Conservation (phyloP, 192 early-diverging fungal species). For the Backusella sp. region DNA sequence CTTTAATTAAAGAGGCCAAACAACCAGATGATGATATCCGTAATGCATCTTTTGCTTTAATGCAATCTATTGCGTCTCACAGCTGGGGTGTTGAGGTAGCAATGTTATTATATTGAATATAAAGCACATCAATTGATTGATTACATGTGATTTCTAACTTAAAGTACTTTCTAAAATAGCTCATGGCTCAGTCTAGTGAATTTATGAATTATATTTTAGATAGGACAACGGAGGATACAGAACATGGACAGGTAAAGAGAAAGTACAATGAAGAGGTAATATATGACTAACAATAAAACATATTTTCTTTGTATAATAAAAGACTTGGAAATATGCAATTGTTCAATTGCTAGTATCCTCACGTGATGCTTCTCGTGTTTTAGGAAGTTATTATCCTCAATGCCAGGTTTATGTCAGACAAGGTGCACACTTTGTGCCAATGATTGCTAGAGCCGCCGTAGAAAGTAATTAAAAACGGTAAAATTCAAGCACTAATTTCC, state of each 20-base stretch:
- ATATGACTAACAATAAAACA: background rate
- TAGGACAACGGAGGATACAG: conserved; percentile 31
- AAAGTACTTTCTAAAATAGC: conserved; percentile 7
- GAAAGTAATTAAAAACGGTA: conserved; percentile 27
- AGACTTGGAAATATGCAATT: conserved; percentile 43
- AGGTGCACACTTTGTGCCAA: conserved; percentile 33
- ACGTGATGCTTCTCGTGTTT: conserved; percentile 4
- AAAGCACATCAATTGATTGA: background rate
- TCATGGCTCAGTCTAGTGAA: conserved; percentile 17
- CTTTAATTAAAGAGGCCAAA: conserved; percentile 19
- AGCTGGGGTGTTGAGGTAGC: conserved; percentile 29
- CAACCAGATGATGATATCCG: conserved; percentile 29
- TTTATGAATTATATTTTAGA: conserved; percentile 42
- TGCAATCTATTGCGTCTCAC: conserved; percentile 28
- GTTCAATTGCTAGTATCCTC: conserved; percentile 23
- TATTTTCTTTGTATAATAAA: background rate
- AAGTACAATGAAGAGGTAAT: background rate
- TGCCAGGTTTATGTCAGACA: conserved; percentile 34
- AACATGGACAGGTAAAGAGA: conserved; percentile 32
- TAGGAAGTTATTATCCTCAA: conserved; percentile 23
- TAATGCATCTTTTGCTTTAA: conserved; percentile 33
- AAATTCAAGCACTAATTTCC: background rate
- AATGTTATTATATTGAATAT: background rate
- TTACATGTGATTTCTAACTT: background rate
- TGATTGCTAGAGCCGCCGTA: conserved; percentile 30